Base-by-base conservation (phyloP, 768 basidiomycete species). In the Tulasnella sp. region DNA sequence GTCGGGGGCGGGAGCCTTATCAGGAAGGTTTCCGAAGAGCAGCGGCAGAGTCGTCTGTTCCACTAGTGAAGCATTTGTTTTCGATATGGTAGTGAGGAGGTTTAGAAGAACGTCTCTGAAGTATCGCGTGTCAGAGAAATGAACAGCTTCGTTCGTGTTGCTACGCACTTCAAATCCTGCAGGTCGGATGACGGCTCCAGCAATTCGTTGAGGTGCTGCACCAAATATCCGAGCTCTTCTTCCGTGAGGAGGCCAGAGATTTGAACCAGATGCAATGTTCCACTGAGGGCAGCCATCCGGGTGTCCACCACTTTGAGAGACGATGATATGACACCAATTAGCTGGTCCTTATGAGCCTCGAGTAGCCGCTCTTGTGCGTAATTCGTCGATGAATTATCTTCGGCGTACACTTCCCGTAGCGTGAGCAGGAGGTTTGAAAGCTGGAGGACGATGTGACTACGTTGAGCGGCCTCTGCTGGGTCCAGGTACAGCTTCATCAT, bases 181-280 rank as follows among this genome's bases (percentile, higher is more conserved):
- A 87, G 86, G 20, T 88, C 88, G 57, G 87, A 86, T 7, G 84
- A 82, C 16, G 84, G 85, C 73, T 88, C 86, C 46, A 97, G 84
- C 11, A 93, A 84, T 72, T 94, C 91, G 81, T 92, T 90, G 37
- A 92, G 86, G 72, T 89, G 91, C 77, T 91, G 91, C 1, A 97
- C 92, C 55, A 95, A 85, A 82, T 92, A 95, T 3, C 90, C 89
- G 15, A 94, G 83, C 82, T 99, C 96, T 26, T 91, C 88, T 74
- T 91, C 87, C 0, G 89, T 85, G 48, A 97, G 85, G 69, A 95
- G 87, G 0, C 83, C 83, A 9, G 87, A 85, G 1, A 93, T 90
- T 10, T 88, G 88, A n/a, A 91, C 87, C 80, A 98, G 82, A 26
- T 88, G 88, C 55, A 89, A 88, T 70, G 96, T 84, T 9, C 90